These are phyloP conservation scores for Vigna angularis DNA, from an alignment of 306 rosid species.

Conservation along the genomic window DNA sequence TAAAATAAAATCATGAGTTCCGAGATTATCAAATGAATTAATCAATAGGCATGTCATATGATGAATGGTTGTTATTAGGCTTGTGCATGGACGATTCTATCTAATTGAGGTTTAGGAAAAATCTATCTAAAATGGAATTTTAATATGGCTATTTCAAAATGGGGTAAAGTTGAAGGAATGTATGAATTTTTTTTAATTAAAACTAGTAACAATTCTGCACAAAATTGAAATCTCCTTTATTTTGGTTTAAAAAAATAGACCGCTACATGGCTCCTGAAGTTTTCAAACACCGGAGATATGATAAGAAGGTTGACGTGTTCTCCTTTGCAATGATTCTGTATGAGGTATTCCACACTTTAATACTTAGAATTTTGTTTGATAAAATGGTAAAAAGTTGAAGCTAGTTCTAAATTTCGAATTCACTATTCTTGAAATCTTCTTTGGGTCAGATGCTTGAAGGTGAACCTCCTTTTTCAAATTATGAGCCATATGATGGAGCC, in stretches of 20 bases:
- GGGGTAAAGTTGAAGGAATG: conserved; percentile 18
- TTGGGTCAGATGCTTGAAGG: conserved; percentile 94
- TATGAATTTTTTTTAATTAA: neutral
- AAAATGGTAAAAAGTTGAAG: conserved; percentile 9
- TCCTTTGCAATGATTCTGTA: conserved; percentile 92
- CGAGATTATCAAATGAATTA: no score
- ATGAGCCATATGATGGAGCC: conserved; percentile 92
- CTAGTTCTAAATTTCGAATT: conserved; percentile 37
- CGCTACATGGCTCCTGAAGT: conserved; percentile 99
- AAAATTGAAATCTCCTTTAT: conserved; percentile 35
- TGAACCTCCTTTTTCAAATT: conserved; percentile 77
- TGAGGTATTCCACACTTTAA: conserved; percentile 65
- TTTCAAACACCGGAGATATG: conserved; percentile 84
- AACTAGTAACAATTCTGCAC: neutral
- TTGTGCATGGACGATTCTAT: neutral
- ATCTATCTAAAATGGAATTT: conserved; percentile 15
- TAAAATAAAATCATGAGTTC: neutral
- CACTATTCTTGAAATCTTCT: conserved; percentile 33
- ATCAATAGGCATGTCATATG: neutral
- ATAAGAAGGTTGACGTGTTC: conserved; percentile 95
- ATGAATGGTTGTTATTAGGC: neutral
- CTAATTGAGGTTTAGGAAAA: neutral
- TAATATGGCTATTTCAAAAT: conserved; percentile 21
- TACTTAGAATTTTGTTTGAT: conserved; percentile 21
- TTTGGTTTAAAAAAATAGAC: conserved; percentile 54